Conservation (phyloP, 768 basidiomycete species). For the Hemileccinum impolitum region DNA sequence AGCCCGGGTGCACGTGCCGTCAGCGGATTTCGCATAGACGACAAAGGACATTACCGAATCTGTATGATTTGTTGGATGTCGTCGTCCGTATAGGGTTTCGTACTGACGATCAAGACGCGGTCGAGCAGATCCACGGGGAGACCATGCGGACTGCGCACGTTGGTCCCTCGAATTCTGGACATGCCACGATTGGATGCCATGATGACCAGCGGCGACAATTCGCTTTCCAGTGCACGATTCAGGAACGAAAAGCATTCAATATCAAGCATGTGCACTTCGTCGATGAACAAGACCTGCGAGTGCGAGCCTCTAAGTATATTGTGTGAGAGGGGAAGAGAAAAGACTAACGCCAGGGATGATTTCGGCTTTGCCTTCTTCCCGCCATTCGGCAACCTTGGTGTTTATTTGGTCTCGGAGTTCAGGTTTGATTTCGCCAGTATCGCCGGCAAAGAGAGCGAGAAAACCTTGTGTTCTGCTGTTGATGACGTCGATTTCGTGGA, state of each 20-base stretch:
- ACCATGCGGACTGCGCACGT: slow-evolving; percentile 91
- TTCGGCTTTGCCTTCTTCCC: slow-evolving; percentile 97
- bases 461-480: slow-evolving; percentile 99
- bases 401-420: slow-evolving; percentile 97
- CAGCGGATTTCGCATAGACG: background rate
- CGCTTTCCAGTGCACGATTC: slow-evolving; percentile 92
- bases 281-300: slow-evolving; percentile 89
- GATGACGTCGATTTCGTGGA: slow-evolving; percentile 99
- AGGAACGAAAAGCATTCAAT: slow-evolving; percentile 99
- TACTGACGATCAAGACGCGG: slow-evolving; percentile 93
- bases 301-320: background rate
- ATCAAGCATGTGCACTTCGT: slow-evolving; percentile 99
- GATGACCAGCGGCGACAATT: slow-evolving; percentile 91
- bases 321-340: background rate
- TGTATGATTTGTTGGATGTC: slow-evolving; percentile 91
- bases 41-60: slow-evolving; percentile 57
- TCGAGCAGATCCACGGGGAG: slow-evolving; percentile 93
- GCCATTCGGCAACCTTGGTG: slow-evolving; percentile 94
- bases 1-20: background rate
- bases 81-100: slow-evolving; percentile 75
- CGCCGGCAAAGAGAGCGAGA: slow-evolving; percentile 90
- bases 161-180: slow-evolving; percentile 92
- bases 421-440: slow-evolving; percentile 98
- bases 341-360: slow-evolving; percentile 88
- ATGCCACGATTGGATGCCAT: slow-evolving; percentile 98